Conservation (phyloP, 177 flowering plant genomes). For the Telopea speciosissima region DNA sequence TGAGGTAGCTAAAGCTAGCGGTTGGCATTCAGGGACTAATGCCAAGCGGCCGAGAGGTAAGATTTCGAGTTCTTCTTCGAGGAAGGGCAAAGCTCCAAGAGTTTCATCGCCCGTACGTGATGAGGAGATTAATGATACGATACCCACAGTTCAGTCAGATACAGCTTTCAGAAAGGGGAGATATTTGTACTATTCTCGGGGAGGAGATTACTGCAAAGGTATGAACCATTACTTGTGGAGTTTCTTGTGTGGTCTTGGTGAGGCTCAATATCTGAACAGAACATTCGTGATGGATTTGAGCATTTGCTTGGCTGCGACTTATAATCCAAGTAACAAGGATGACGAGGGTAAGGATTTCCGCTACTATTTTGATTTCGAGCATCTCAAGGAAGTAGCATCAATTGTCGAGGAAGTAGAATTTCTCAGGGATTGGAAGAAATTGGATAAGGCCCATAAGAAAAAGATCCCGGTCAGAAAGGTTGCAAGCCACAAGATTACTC, state of each 20-base stretch:
- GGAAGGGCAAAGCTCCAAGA: constrained; percentile 21
- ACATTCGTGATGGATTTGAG: constrained; percentile 93
- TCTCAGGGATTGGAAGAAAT: constrained; percentile 64
- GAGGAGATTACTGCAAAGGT: constrained; percentile 94
- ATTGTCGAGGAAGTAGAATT: constrained; percentile 85
- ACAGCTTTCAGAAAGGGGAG: constrained; percentile 55
- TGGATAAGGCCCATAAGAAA: constrained; percentile 55
- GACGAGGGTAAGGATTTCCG: constrained; percentile 96
- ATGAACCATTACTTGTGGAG: constrained; percentile 96
- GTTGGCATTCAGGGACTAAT: constrained; percentile 86
- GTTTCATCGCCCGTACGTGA: constrained; percentile 32
- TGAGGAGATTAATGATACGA: constrained; percentile 77
- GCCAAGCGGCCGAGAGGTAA: constrained; percentile 51
- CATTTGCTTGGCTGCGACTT: constrained; percentile 59
- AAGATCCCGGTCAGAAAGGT: constrained; percentile 65
- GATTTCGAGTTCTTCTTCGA: constrained; percentile 7
- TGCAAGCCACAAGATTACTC: constrained; percentile 58
- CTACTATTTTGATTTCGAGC: constrained; percentile 90
- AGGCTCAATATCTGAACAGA: constrained; percentile 83
- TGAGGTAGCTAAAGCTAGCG: constrained; percentile 44
- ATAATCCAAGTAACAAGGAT: constrained; percentile 58
- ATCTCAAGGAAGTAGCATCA: constrained; percentile 73
- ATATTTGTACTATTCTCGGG: constrained; percentile 86
- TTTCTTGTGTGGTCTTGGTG: constrained; percentile 89
- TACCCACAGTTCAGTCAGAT: constrained; percentile 58